Evolutionary conservation across 225 moss, liverwort and hornwort species (phyloP).

Genomic region (Asterella californica): DNA sequence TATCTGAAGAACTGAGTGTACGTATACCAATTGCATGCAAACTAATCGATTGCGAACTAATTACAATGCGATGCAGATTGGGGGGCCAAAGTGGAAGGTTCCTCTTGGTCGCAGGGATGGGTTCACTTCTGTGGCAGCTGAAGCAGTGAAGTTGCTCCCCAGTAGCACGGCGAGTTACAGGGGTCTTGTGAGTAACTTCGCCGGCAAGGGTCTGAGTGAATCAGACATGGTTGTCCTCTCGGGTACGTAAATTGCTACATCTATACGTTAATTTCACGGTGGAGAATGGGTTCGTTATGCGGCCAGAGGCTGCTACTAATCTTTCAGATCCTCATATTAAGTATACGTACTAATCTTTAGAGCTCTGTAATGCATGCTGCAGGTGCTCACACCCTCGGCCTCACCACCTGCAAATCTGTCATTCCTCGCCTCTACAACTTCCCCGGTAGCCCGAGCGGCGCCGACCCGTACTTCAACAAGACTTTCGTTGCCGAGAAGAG

Average conservation of each 20-base stretch:
- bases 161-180: too few relatives aligned
- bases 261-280: too few relatives aligned
- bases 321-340: too few relatives aligned
- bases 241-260: conserved; percentile 6
- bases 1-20: too few relatives aligned
- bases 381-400: conserved; percentile 62
- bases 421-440: conserved; percentile 43
- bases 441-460: conserved; percentile 16
- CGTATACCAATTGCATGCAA: too few relatives aligned
- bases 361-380: too few relatives aligned
- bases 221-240: conserved; percentile 30
- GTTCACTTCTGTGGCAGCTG: not conserved
- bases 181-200: conserved; percentile 11
- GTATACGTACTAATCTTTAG: too few relatives aligned
- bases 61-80: conserved; percentile 32
- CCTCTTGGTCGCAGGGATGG: conserved; percentile 32
- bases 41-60: not conserved
- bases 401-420: conserved; percentile 40
- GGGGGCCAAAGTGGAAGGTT: conserved; percentile 33
- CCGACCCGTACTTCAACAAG: conserved; percentile 42
- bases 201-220: not conserved
- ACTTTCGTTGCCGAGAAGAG: conserved; percentile 32
- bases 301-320: not conserved
- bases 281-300: not conserved
- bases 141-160: conserved; percentile 11